Percentiles rank a stretch among this genome's conserved stretches.
Conservation (phyloP, 192 early-diverging fungal genomes). For the Thamnidium elegans region DNA sequence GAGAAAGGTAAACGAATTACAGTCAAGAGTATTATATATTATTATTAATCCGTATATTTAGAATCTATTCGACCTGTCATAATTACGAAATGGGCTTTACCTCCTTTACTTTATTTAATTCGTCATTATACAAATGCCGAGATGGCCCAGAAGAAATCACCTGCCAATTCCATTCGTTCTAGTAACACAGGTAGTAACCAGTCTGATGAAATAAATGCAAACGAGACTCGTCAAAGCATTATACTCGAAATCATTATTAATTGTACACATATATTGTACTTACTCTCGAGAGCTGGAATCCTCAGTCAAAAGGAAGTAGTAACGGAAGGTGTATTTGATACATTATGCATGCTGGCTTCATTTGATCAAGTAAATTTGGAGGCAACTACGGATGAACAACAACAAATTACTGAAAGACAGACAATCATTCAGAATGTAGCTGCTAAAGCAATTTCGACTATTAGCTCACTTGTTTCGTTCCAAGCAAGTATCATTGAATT, state of each 20-base stretch:
- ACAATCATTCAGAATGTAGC: conserved; percentile 8
- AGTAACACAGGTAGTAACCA: neutral
- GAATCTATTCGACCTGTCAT: conserved; percentile 47
- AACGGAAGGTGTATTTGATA: conserved; percentile 7
- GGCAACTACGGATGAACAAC: neutral
- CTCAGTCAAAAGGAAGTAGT: conserved; percentile 15
- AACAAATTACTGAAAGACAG: neutral
- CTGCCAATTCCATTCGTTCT: neutral
- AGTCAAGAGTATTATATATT: neutral
- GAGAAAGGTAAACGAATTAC: conserved; percentile 39
- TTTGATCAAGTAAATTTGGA: neutral
- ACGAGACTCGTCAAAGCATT: neutral
- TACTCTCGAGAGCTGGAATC: conserved; percentile 14
- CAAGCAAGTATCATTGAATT: conserved; percentile 52
- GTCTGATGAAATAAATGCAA: neutral
- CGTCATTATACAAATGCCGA: conserved; percentile 16
- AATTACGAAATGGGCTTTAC: conserved; percentile 50
- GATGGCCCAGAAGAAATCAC: neutral
- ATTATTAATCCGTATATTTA: conserved; percentile 18
- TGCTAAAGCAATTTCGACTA: conserved; percentile 7
- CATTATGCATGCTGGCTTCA: neutral
- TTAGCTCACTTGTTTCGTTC: conserved; percentile 32
- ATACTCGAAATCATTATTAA: conserved; percentile 12
- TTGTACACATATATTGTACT: conserved; percentile 17
- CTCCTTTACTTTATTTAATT: conserved; percentile 41